Percentiles rank a stretch among this genome's conserved stretches.
These are phyloP conservation scores for Neodidymelliopsis sp. DNA, from an alignment of 2,329 filamentous ascomycete genomes.

Conservation along the genomic window DNA sequence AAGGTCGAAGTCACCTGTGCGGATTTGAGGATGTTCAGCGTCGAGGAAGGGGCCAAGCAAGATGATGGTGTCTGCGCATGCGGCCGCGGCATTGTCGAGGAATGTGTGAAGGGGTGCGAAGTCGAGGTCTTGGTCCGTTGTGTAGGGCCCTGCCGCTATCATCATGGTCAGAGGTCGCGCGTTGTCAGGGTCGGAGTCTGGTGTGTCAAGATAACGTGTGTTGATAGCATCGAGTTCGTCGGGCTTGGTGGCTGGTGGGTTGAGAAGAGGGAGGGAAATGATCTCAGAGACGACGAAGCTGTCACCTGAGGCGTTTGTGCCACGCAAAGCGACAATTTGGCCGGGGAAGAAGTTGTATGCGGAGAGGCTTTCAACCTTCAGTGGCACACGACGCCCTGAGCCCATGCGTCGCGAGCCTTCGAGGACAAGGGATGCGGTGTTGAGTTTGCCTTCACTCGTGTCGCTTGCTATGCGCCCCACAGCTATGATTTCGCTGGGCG, in stretches of 20 bases:
- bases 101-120: slow-evolving; percentile 87
- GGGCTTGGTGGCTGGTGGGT: slow-evolving; percentile 74
- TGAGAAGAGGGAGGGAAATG: slow-evolving; percentile 76
- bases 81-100: slow-evolving; percentile 77
- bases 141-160: slow-evolving; percentile 87
- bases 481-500: slow-evolving; percentile 85
- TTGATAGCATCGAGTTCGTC: slow-evolving; percentile 72
- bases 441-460: slow-evolving; percentile 83
- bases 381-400: slow-evolving; percentile 79
- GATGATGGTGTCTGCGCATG: slow-evolving; percentile 78
- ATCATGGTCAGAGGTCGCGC: slow-evolving; percentile 76
- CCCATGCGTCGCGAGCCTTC: slow-evolving; percentile 88
- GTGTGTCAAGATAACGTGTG: slow-evolving; percentile 70
- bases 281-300: slow-evolving; percentile 83
- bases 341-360: slow-evolving; percentile 90
- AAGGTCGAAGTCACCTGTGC: slow-evolving; percentile 58
- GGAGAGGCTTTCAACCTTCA: slow-evolving; percentile 74
- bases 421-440: slow-evolving; percentile 82
- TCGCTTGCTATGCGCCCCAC: slow-evolving; percentile 93
- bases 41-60: slow-evolving; percentile 90
- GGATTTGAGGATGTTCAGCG: slow-evolving; percentile 86
- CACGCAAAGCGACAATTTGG: slow-evolving; percentile 86
- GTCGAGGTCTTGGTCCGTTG: slow-evolving; percentile 87
- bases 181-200: slow-evolving; percentile 59
- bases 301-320: slow-evolving; percentile 84